Evolutionary conservation across 345 rosid genomes (phyloP).

Genomic region (Noccaea bulbosa): DNA sequence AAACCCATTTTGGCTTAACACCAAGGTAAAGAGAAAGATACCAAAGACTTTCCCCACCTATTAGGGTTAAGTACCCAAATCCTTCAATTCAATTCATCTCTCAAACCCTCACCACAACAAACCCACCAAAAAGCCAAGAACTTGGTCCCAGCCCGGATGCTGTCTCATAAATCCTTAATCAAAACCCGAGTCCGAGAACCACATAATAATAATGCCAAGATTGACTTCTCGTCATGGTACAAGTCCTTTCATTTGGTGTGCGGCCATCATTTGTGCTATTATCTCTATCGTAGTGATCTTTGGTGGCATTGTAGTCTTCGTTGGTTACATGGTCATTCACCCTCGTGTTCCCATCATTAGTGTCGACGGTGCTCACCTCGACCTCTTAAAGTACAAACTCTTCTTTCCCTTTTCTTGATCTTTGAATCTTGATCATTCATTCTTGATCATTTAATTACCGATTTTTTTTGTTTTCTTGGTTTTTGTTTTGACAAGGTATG

Average conservation of each 20-base stretch:
- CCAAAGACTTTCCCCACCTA: slow-evolving; percentile 64
- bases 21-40: slow-evolving; percentile 64
- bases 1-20: slow-evolving; percentile 46
- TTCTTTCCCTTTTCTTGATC: slow-evolving; percentile 33
- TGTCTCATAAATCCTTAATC: slow-evolving; percentile 23
- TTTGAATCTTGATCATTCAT: slow-evolving; percentile 25
- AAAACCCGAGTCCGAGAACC: slow-evolving; percentile 16
- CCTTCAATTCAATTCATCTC: slow-evolving; percentile 31
- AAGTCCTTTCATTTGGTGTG: slow-evolving; percentile 68
- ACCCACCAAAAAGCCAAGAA: slow-evolving; percentile 29
- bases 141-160: slow-evolving; percentile 38
- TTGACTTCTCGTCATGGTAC: slow-evolving; percentile 46
- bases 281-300: slow-evolving; percentile 63
- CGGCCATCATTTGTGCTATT: slow-evolving; percentile 43
- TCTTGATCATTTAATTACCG: not conserved
- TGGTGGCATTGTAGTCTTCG: slow-evolving; percentile 64
- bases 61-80: slow-evolving; percentile 45
- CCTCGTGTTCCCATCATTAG: slow-evolving; percentile 77
- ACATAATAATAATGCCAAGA: slow-evolving; percentile 50
- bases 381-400: slow-evolving; percentile 48
- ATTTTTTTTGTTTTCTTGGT: not conserved
- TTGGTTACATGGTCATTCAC: slow-evolving; percentile 72
- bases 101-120: not conserved
- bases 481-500: slow-evolving; percentile 33
- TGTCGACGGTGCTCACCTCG: slow-evolving; percentile 61